Conservation (phyloP, 2,329 filamentous ascomycete species). For the Cladosporium oxysporum region DNA sequence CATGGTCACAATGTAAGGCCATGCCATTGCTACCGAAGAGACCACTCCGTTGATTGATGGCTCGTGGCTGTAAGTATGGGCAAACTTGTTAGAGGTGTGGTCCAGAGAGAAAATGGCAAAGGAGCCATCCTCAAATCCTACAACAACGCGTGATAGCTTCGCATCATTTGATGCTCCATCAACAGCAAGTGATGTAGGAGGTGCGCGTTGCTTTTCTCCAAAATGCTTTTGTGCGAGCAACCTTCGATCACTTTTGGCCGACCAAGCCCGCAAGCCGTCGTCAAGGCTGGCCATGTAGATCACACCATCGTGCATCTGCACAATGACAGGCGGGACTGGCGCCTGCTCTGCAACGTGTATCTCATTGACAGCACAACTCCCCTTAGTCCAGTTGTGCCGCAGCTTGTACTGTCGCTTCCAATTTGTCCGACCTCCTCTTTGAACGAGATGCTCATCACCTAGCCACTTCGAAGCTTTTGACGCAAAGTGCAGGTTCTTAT, state of each 20-base stretch:
- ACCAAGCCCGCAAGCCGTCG: conserved; percentile 77
- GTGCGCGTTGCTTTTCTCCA: conserved; percentile 7
- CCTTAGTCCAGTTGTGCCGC: conserved; percentile 86
- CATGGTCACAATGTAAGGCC: conserved; percentile 78
- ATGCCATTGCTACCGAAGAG: conserved; percentile 68
- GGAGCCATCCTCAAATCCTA: conserved; percentile 72
- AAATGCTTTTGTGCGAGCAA: conserved; percentile 56
- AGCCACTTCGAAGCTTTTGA: conserved; percentile 62
- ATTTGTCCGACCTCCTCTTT: conserved; percentile 57
- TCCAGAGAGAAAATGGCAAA: conserved; percentile 70
- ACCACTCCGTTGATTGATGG: conserved; percentile 64
- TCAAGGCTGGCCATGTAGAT: conserved; percentile 73
- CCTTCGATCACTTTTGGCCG: conserved; percentile 59
- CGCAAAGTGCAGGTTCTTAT: conserved; percentile 51
- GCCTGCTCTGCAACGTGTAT: conserved; percentile 61
- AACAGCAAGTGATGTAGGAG: conserved; percentile 67
- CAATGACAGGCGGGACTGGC: conserved; percentile 63
- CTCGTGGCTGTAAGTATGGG: conserved; percentile 58
- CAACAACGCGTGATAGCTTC: conserved; percentile 49
- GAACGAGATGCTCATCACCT: conserved; percentile 60
- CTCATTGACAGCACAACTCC: conserved; percentile 77
- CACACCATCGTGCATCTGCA: conserved; percentile 74
- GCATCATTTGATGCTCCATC: conserved; percentile 45
- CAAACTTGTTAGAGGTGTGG: conserved; percentile 47
- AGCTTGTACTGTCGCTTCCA: conserved; percentile 91